Evolutionary conservation across 2,329 filamentous ascomycete species (phyloP).

Genomic region (Exophiala calicioides): DNA sequence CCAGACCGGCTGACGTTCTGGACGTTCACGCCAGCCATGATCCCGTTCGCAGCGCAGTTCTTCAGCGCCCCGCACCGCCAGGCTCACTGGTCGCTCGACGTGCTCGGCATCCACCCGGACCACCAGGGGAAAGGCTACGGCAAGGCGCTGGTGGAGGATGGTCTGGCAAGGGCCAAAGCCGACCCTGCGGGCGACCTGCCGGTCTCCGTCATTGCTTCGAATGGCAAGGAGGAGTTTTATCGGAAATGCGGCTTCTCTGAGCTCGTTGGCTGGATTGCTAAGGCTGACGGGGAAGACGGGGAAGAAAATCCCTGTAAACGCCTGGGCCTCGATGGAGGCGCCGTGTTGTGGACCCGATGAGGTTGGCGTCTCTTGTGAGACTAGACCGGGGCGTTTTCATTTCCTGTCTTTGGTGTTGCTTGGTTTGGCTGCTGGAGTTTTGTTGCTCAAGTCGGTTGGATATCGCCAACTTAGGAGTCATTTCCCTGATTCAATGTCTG

Average conservation of each 20-base stretch:
- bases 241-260: constrained; percentile 20
- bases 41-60: constrained; percentile 10
- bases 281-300: constrained; percentile 1
- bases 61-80: constrained; percentile 16
- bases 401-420: too few relatives aligned
- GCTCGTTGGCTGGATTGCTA: constrained; percentile 13
- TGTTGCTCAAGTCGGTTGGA: too few relatives aligned
- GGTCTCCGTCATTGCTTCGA: constrained; percentile 14
- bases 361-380: too few relatives aligned
- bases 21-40: constrained; percentile 12
- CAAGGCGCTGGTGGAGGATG: constrained; percentile 11
- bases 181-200: constrained; percentile 16
- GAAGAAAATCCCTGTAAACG: constrained; percentile 13
- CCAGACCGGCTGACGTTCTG: constrained; percentile 13
- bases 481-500: too few relatives aligned
- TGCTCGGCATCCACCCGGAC: constrained; percentile 16
- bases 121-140: constrained; percentile 21
- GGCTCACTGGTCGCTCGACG: constrained; percentile 20
- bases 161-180: constrained; percentile 8
- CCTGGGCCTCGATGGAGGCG: constrained; percentile 12
- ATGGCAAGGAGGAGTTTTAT: constrained; percentile 21
- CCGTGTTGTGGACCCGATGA: constrained; percentile 20
- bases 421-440: too few relatives aligned
- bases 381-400: too few relatives aligned
- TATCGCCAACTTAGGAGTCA: too few relatives aligned